Evolutionary conservation across 306 rosid genomes (phyloP).

Genomic region (Vigna reflexopilosa): DNA sequence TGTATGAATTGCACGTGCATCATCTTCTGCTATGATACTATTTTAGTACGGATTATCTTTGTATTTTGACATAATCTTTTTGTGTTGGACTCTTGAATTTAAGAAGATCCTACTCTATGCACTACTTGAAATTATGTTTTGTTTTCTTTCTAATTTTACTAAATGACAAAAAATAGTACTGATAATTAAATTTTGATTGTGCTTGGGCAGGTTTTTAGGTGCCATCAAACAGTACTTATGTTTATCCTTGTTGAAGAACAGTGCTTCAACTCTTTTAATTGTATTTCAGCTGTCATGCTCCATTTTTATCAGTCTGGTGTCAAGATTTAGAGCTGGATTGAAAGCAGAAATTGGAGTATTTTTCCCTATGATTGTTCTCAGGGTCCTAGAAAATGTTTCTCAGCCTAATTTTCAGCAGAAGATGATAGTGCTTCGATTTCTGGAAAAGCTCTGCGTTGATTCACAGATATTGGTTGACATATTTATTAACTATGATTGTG

Average conservation of each 20-base stretch:
- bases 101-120: neutral
- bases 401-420: constrained; percentile 99
- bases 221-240: constrained; percentile 99
- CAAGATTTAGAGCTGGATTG: constrained; percentile 96
- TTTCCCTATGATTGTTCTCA: constrained; percentile 98
- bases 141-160: constrained; percentile 25
- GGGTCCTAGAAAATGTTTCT: constrained; percentile 96
- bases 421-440: constrained; percentile 97
- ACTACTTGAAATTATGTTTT: neutral
- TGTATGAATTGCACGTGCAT: constrained; percentile 27
- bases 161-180: constrained; percentile 36
- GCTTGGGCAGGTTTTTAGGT: constrained; percentile 91
- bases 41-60: constrained; percentile 5
- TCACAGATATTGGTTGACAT: constrained; percentile 98
- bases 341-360: constrained; percentile 99
- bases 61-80: neutral
- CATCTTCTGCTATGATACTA: constrained; percentile 22
- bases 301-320: constrained; percentile 96
- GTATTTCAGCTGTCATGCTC: constrained; percentile 98
- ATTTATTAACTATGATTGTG: constrained; percentile 96
- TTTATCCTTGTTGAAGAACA: constrained; percentile 95
- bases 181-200: constrained; percentile 47
- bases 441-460: constrained; percentile 88
- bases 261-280: constrained; percentile 95
- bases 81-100: constrained; percentile 7